Base-by-base conservation (phyloP, 352 stramenopile species). In the Phytopythium mirpurense region DNA sequence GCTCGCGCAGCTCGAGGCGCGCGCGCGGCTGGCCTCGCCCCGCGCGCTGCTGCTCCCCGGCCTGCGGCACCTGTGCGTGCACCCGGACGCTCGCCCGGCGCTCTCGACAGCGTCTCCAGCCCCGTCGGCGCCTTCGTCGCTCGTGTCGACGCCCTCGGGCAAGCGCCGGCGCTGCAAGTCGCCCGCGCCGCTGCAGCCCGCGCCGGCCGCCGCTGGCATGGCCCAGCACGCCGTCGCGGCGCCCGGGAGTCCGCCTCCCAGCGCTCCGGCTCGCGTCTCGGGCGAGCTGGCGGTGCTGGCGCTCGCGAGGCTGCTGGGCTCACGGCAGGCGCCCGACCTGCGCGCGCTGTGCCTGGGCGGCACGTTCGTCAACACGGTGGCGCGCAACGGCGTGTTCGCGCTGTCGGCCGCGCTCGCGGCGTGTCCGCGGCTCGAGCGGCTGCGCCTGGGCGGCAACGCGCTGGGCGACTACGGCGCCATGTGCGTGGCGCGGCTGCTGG, bases 401-500 rank as follows among this genome's bases (percentile, higher is more conserved):
- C 57, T 71, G 18, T 59, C 54, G 1, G 32, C 45, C 12, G 55
- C 59, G 16, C 52, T 71, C 5, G 31, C 48, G 2, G 40, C 40
- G 8, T 68, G 59, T n/a, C 41, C 43, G 15, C 26, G 50, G 15
- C 26, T 71, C 5, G 57, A 56, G 46, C 53, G 48, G 10, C 35
- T 71, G 12, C 54, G 43, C 41, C 46, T 71, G 2, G 51, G 59
- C n/a, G 63, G 59, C 16, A 71, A 71, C 16, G 59, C 55, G 0
- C 47, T 71, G 10, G 59, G 63, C 16, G 63, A 71, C 51, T 60
- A 62, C 19, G 63, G 63, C 14, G 57, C 61, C 18, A 59, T 63
- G 51, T 40, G 45, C 15, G 38, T 71, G 6, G 41, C 50, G n/a
- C 34, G 51, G 2, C 26, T 56, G 14, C 24, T 71, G 16, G 8